Evolutionary conservation across 148 eudicot species (phyloP).

Genomic region (Fallopia convolvulus): DNA sequence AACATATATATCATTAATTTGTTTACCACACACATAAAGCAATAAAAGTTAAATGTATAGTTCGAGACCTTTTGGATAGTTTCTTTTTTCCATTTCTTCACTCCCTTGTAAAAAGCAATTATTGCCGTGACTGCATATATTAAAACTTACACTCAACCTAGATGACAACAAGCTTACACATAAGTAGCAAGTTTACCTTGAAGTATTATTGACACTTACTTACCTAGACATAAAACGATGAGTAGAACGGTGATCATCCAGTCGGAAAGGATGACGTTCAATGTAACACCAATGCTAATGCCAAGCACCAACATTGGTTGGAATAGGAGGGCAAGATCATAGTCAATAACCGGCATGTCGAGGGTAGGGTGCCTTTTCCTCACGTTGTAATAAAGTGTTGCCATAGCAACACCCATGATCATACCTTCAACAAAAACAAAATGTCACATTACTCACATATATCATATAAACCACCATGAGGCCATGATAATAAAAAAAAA

Average conservation of each 20-base stretch:
- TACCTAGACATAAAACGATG: constrained; percentile 20
- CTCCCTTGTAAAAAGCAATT: constrained; percentile 18
- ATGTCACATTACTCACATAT: no score
- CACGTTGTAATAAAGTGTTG: background rate
- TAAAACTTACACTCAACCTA: no score
- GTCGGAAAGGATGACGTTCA: constrained; percentile 23
- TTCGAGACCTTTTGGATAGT: background rate
- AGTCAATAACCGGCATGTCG: background rate
- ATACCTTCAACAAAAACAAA: background rate
- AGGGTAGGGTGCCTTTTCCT: background rate
- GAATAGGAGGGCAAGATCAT: background rate
- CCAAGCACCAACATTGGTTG: constrained; percentile 9
- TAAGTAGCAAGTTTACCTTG: background rate
- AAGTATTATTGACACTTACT: background rate
- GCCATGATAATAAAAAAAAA: no score
- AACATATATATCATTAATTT: background rate
- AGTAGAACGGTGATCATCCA: constrained; percentile 24
- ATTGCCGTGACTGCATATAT: constrained; percentile 16
- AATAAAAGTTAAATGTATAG: no score
- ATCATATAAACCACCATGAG: no score
- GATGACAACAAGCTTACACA: no score
- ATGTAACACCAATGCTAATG: constrained; percentile 24
- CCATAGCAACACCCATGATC: background rate
- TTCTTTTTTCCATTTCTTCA: constrained; percentile 22
- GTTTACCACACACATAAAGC: no score